Base-by-base conservation (phyloP, 495 filamentous ascomycete genomes). In the Aspergillus funiculosus region DNA sequence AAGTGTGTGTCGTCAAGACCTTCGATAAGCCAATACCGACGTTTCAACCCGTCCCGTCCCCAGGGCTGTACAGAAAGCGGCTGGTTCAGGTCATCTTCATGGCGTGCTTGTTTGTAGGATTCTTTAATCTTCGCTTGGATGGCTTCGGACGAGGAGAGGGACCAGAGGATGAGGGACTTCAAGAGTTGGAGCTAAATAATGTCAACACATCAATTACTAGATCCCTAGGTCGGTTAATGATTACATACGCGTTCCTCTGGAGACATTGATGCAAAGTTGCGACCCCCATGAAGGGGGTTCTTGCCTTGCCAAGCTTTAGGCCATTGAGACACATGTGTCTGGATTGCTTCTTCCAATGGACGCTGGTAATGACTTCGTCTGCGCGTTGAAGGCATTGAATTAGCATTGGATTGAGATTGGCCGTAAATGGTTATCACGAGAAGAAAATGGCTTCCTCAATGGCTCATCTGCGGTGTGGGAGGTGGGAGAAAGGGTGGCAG, bases 1-100 rank as follows among this genome's bases (percentile, higher is more conserved):
- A 97, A 97, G 39, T 83, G 71, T 5, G 92, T 97, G 62, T 98
- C 94, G 58, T 97, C 90, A 54, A 84, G 80, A 9, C 92, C 92
- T 62, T 97, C 92, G 44, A 97, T 80, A 24, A 98, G 75, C 77
- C 84, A 98, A 65, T 95, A 97, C 43, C 87, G 77, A 22, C 94
- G 80, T 67, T 94, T 94, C 49, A 94, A 75, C 42, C 86, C 86
- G 62, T 98, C 92, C 18, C 80, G 74, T 6, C 92, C 92, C 92
- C 92, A 98, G 2, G 89, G 82, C 62, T 97, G 92, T 13, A 98
- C 85, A 10, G 89, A 94, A 13, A 97, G 74, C 11, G 87, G 86
- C 50, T 94, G 88, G 62, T 97, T 95, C 11, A 89, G 73, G 55
- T 98, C 92, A 54, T 94, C 89, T 44, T 95, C 87, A 51, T 90